phyloP scores from a whole-genome alignment of 306 rosid genomes.

The Macrotyloma uniflorum region DNA sequence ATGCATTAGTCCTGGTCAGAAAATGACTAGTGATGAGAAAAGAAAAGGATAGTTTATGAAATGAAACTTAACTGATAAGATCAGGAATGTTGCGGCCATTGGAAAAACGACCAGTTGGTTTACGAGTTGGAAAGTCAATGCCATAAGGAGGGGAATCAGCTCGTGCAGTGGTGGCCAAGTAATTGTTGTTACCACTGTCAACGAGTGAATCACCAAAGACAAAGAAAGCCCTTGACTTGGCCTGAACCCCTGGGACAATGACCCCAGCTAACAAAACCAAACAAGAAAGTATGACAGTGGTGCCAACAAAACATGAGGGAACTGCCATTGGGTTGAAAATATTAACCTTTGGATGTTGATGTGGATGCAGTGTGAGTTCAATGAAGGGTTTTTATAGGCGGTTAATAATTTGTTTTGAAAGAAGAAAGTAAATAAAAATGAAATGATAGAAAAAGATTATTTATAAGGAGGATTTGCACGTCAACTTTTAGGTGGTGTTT shows the following conservation, averaged over 20 bases:
- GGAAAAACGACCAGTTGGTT: constrained; percentile 68
- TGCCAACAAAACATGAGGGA: constrained; percentile 1
- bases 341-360: not conserved
- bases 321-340: constrained; percentile 25
- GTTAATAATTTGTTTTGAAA: not conserved
- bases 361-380: constrained; percentile 7
- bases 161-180: constrained; percentile 59
- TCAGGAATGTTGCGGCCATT: constrained; percentile 75
- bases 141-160: constrained; percentile 80
- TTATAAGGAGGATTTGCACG: not conserved
- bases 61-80: constrained; percentile 52
- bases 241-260: constrained; percentile 33
- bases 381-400: constrained; percentile 41
- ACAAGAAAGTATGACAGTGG: not conserved
- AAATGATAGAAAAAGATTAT: too few relatives aligned
- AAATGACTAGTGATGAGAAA: not conserved
- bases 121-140: constrained; percentile 61
- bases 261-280: constrained; percentile 15
- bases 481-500: constrained; percentile 40
- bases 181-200: constrained; percentile 73
- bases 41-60: not conserved
- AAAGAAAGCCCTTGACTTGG: constrained; percentile 54
- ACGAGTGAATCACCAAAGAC: constrained; percentile 76
- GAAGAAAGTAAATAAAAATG: not conserved
- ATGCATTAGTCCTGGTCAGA: too few relatives aligned